A percentile compares a stretch with the other conserved stretches of the same genome.
These are phyloP conservation scores for Pecoramyces ruminantium DNA, from an alignment of 192 early-diverging fungal species.

Conservation along the genomic window DNA sequence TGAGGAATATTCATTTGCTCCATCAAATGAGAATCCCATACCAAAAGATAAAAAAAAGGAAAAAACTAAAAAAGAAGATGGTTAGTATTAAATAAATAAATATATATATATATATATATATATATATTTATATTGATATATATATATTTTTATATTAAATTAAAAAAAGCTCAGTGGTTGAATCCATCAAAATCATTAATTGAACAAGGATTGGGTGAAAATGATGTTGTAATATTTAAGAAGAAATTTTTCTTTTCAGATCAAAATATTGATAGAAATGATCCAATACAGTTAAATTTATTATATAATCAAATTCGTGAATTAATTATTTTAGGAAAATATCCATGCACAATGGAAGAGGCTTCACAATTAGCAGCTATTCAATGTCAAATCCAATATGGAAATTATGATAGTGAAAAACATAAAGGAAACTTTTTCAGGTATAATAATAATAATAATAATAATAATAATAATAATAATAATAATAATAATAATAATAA, in stretches of 20 bases:
- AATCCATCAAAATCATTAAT: slow-evolving; percentile 29
- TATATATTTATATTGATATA: too few relatives aligned
- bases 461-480: too few relatives aligned
- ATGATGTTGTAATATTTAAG: slow-evolving; percentile 26
- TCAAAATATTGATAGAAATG: slow-evolving; percentile 35
- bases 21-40: not conserved
- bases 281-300: slow-evolving; percentile 38
- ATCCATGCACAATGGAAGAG: slow-evolving; percentile 34
- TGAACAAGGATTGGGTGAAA: slow-evolving; percentile 33
- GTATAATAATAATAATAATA: slow-evolving; percentile 8
- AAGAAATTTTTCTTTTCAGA: slow-evolving; percentile 49
- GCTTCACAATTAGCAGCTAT: slow-evolving; percentile 35
- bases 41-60: slow-evolving; percentile 12
- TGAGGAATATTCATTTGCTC: slow-evolving; percentile 38
- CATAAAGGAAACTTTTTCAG: slow-evolving; percentile 29
- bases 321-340: slow-evolving; percentile 28
- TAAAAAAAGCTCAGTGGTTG: slow-evolving; percentile 24
- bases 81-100: not conserved
- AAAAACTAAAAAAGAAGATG: slow-evolving; percentile 2
- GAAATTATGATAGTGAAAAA: slow-evolving; percentile 35
- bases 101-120: too few relatives aligned
- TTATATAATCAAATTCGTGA: slow-evolving; percentile 30
- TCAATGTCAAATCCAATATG: slow-evolving; percentile 29
- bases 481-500: too few relatives aligned
- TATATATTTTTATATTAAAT: too few relatives aligned